Evolutionary conservation across 169 alveolate genomes (phyloP), one percentile per base, ranked within the genome.

Genomic region (Eimeria tenella): DNA sequence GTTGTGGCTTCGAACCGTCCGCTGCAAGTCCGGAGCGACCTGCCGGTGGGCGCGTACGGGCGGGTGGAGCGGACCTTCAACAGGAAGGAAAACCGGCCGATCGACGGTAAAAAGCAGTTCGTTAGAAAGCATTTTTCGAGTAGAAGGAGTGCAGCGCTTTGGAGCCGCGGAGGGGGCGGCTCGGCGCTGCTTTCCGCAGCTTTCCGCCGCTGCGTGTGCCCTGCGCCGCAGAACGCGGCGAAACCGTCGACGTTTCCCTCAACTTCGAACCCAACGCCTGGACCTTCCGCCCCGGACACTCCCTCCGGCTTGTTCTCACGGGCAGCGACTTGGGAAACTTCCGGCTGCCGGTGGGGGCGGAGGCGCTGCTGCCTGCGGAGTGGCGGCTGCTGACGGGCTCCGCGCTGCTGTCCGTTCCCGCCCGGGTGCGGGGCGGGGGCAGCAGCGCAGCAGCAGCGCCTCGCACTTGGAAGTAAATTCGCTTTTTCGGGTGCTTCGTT

Each of bases 291-390:
- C 56, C 68, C 58, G 97, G 96, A 0, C 97, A 95, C 62, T 60
- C 92, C 68, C 62, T 95, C 31, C 95, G 96, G 23, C 68, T 95
- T 31, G 86, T 94, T 7, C 93, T 95, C 25, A 79, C 95, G 9
- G 97, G 97, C 9, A 95, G 96, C 55, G 97, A 95, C 84, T 86
- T 81, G 25, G 96, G 82, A 53, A 95, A 95, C 81, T 95, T 95
- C 88, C n/a, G 53, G 53, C 83, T 74, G 7, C 68, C 83, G 10
- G 83, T 65, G 3, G 65, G 11, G 23, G 65, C 42, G 49, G 62
- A 74, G 21, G 71, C 65, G 93, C 62, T 49, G 10, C 82, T 86
- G 11, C 93, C 93, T 65, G 17, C 83, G 4, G 31, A 31, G 53
- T 86, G 93, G 93, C 62, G 63, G 6, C 70, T 86, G 5, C 4